Evolutionary conservation across 306 rosid species (phyloP).

Genomic region (Castanea crenata): DNA sequence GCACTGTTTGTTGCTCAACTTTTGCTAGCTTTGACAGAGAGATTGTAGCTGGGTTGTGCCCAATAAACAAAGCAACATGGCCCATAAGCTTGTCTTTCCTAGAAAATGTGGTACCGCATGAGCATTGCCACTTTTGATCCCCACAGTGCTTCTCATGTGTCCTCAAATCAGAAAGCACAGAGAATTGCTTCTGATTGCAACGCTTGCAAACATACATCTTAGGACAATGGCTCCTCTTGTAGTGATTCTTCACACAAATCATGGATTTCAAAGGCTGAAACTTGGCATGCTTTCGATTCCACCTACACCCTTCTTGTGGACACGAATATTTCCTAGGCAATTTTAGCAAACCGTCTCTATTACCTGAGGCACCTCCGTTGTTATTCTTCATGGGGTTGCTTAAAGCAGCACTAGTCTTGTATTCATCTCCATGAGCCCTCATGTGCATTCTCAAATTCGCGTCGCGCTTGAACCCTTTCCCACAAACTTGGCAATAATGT

Average conservation of each 20-base stretch:
- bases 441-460: slow-evolving; percentile 96
- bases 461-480: slow-evolving; percentile 89
- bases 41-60: slow-evolving; percentile 47
- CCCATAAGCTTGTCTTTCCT: slow-evolving; percentile 96
- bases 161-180: slow-evolving; percentile 84
- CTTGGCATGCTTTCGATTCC: slow-evolving; percentile 76
- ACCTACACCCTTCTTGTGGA: slow-evolving; percentile 89
- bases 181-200: slow-evolving; percentile 80
- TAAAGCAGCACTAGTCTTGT: slow-evolving; percentile 71
- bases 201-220: slow-evolving; percentile 92
- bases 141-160: slow-evolving; percentile 99
- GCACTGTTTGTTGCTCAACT: slow-evolving; percentile 12
- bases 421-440: slow-evolving; percentile 97
- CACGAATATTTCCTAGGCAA: slow-evolving; percentile 71
- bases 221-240: slow-evolving; percentile 92
- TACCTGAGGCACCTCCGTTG: background rate
- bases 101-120: slow-evolving; percentile 91
- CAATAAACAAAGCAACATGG: slow-evolving; percentile 74
- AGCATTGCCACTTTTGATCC: slow-evolving; percentile 77
- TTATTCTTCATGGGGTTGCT: slow-evolving; percentile 61
- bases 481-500: slow-evolving; percentile 86
- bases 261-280: slow-evolving; percentile 90
- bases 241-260: slow-evolving; percentile 93
- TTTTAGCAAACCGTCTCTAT: slow-evolving; percentile 15
- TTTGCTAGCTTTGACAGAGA: slow-evolving; percentile 17